Evolutionary conservation across 2,329 filamentous ascomycete species (phyloP).

Genomic region (Arthrinium puccinioides): DNA sequence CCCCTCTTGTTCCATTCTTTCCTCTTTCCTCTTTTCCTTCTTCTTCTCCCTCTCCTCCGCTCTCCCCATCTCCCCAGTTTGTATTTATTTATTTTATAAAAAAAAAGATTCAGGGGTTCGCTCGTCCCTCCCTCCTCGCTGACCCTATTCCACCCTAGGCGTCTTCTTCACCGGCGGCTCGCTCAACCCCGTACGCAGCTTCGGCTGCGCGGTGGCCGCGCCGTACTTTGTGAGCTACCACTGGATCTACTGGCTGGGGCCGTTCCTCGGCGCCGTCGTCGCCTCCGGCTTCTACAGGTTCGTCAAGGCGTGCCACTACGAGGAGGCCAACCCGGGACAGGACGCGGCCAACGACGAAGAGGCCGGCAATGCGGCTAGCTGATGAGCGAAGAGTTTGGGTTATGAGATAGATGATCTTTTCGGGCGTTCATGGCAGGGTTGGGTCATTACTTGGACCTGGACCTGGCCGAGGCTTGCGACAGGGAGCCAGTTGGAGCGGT

Average conservation of each 20-base stretch:
- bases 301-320: conserved; percentile 35
- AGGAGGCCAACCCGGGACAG: conserved; percentile 30
- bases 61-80: not conserved
- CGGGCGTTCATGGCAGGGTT: too few species aligned
- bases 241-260: conserved; percentile 41
- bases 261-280: conserved; percentile 31
- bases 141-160: conserved; percentile 17
- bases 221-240: conserved; percentile 28
- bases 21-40: not conserved
- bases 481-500: too few species aligned
- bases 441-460: too few species aligned
- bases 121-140: not conserved
- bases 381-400: too few species aligned
- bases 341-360: too few species aligned
- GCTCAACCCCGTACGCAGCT: conserved; percentile 35
- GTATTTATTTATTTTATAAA: not conserved
- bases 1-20: not conserved
- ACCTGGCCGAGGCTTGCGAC: too few species aligned
- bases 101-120: not conserved
- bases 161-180: conserved; percentile 34
- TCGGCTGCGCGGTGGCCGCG: conserved; percentile 33
- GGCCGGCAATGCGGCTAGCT: too few species aligned
- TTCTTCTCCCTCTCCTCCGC: too few species aligned
- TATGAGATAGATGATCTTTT: too few species aligned
- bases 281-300: conserved; percentile 33